Percentiles rank a stretch among this genome's conserved stretches.
Conservation (phyloP, 1,284 basidiomycete genomes). For the Fomitopsis schrenkii region DNA sequence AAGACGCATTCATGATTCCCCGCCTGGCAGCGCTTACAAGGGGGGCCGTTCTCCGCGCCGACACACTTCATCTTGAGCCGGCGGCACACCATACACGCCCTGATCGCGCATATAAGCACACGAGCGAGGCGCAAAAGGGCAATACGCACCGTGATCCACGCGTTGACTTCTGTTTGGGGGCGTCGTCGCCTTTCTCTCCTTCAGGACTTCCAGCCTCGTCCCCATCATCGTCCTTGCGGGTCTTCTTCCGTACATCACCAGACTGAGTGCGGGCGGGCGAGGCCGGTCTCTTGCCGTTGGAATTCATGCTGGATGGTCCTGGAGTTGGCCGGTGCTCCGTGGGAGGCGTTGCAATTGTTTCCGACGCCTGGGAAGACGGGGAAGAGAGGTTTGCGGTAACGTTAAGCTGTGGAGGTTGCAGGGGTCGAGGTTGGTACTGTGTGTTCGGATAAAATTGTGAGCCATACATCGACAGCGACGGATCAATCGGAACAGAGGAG, state of each 20-base stretch:
- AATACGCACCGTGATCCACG: slow-evolving; percentile 73
- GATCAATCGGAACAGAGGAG: slow-evolving; percentile 60
- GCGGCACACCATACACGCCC: slow-evolving; percentile 92
- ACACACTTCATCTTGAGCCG: slow-evolving; percentile 99
- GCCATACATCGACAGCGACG: slow-evolving; percentile 58
- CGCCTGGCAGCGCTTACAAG: slow-evolving; percentile 81
- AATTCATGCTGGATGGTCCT: slow-evolving; percentile 36
- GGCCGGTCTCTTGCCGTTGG: slow-evolving; percentile 64
- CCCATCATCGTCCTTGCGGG: slow-evolving; percentile 48
- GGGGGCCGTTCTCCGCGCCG: slow-evolving; percentile 87
- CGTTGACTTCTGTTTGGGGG: slow-evolving; percentile 75
- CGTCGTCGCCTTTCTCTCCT: slow-evolving; percentile 55
- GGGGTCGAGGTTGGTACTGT: slow-evolving; percentile 33
- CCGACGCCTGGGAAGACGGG: slow-evolving; percentile 72
- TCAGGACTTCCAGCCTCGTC: slow-evolving; percentile 38
- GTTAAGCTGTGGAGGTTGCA: slow-evolving; percentile 23
- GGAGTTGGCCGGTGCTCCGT: slow-evolving; percentile 50
- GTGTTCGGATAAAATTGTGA: slow-evolving; percentile 51
- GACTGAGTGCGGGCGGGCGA: slow-evolving; percentile 37
- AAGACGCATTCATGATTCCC: slow-evolving; percentile 92
- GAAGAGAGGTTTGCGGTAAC: slow-evolving; percentile 31
- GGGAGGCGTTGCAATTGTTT: slow-evolving; percentile 68
- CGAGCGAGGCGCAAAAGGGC: slow-evolving; percentile 3
- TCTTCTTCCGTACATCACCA: slow-evolving; percentile 51
- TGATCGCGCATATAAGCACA: slow-evolving; percentile 25